phyloP scores from a whole-genome alignment of 768 basidiomycete species.

The Rhodotorula babjevae region DNA sequence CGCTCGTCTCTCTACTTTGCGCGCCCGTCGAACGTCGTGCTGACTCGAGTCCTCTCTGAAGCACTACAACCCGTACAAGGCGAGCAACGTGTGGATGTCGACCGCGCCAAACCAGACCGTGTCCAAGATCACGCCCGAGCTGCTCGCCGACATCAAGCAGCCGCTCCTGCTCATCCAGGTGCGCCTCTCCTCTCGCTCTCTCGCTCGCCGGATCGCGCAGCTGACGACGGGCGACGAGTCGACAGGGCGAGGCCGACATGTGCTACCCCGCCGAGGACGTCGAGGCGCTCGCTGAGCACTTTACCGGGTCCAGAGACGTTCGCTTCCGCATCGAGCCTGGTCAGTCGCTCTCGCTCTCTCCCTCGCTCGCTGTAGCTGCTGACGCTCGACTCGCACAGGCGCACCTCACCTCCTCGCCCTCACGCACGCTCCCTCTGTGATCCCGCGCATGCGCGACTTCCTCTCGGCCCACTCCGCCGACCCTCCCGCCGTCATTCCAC shows the following conservation, averaged over 20 bases:
- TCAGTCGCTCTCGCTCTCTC: neutral
- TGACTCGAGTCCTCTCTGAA: neutral
- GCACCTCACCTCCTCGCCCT: constrained; percentile 21
- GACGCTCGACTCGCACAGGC: neutral
- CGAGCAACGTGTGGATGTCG: neutral
- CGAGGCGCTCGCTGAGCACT: neutral
- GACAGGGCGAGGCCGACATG: constrained; percentile 19
- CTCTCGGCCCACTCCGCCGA: neutral
- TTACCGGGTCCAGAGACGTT: constrained; percentile 12
- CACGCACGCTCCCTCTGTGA: constrained; percentile 5
- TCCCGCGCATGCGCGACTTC: constrained; percentile 17
- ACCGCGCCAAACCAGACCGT: constrained; percentile 16
- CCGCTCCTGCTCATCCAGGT: constrained; percentile 25
- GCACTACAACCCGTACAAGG: constrained; percentile 22
- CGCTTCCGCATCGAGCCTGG: constrained; percentile 8
- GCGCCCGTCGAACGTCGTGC: too few species aligned
- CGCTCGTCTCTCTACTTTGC: neutral
- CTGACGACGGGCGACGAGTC: neutral
- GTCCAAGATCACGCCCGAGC: constrained; percentile 8
- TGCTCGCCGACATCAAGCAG: constrained; percentile 6
- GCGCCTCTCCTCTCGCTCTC: neutral
- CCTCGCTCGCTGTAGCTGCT: too few species aligned
- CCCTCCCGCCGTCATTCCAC: neutral
- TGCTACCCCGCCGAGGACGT: constrained; percentile 18
- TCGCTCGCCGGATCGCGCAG: too few species aligned